Base-by-base conservation (phyloP, 1,284 basidiomycete species). In the Butyriboletus pseudospeciosus region DNA sequence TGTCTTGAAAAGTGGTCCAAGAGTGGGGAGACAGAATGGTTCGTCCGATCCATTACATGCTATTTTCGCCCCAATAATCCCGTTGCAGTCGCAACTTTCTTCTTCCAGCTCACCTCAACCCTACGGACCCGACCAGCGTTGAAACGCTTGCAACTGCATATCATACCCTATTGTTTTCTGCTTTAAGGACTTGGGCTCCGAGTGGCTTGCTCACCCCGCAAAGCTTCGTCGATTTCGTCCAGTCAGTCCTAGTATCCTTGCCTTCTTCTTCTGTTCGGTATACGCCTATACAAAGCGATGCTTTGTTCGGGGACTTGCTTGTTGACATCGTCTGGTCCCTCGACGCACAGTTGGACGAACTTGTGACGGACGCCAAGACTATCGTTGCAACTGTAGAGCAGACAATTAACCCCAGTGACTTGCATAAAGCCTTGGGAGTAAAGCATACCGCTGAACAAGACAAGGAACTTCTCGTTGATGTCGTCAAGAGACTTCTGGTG, bases 291-390 rank as follows among this genome's bases (percentile, higher is more conserved):
- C 68, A 75, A 3, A 74, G 76, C 58, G 70, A 70, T 14, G 61
- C 71, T 1, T 64, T 75, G 0, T 81, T 90, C 55, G 83, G 83
- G 17, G 88, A 91, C 61, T 66, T 83, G 42, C 71, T 92, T 5
- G 78, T 93, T 20, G 90, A 93, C 64, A 76, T 87, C 61, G 74
- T 91, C 41, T 93, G 90, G 90, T 78, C 87, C 26, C 67, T 89
- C 49, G 90, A 93, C 68, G 76, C 80, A 34, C 82, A 86, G 59
- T 69, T 92, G 55, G 90, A 92, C 55, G 89, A 92, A 61, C 67
- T 83, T 40, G 59, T 86, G 43, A 68, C 68, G 9, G 86, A 89
- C 61, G 77, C 78, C 40, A 86, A 70, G 55, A 43, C 45, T 37
- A 41, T 56, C 46, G 46, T 69, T 30, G 49, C 53, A n/a, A 51